Conservation (phyloP, 768 basidiomycete genomes). For the Trichaptum fuscoviolaceum region DNA sequence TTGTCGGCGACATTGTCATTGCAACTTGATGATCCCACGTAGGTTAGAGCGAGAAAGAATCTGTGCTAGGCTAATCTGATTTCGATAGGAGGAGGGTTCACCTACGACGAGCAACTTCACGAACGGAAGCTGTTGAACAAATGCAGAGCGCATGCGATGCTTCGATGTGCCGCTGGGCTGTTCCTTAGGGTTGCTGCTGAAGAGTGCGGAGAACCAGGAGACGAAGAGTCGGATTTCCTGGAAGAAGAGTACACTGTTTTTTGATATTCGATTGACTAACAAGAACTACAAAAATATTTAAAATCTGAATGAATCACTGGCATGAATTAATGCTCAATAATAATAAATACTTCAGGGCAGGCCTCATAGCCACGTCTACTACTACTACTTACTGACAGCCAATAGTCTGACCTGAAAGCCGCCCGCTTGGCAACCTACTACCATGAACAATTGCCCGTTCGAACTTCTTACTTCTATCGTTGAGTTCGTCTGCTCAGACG, state of each 20-base stretch:
- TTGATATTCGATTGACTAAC: no score
- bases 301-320: no score
- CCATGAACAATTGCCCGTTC: neutral
- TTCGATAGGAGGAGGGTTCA: neutral
- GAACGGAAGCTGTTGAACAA: neutral
- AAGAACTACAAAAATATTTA: no score
- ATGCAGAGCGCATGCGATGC: neutral
- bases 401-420: no score
- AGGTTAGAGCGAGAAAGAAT: neutral
- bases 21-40: neutral
- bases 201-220: neutral
- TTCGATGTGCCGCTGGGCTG: neutral
- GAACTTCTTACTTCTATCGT: neutral
- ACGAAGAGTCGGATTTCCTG: neutral
- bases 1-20: neutral
- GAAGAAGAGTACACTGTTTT: no score
- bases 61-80: neutral
- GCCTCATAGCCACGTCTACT: no score
- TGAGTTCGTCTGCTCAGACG: neutral
- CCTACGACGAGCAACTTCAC: neutral
- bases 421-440: neutral
- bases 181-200: neutral
- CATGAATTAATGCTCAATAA: no score
- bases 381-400: no score
- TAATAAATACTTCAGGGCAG: no score